Conservation (phyloP, 1,139 yeast species). For the Debaryomyces sp. region DNA sequence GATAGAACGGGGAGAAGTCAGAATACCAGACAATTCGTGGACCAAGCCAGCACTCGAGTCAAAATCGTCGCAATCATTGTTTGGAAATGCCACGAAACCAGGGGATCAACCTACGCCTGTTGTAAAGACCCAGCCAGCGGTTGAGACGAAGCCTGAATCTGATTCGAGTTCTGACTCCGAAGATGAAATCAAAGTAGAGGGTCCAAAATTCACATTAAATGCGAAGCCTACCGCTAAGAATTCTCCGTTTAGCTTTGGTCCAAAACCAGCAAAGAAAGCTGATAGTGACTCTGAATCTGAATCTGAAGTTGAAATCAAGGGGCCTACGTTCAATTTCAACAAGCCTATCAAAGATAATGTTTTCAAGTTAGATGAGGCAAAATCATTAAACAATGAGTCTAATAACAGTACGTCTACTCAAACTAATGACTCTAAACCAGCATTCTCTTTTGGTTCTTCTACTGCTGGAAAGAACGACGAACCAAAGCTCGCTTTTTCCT, state of each 20-base stretch:
- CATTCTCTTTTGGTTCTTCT: slow-evolving; percentile 16
- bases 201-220: slow-evolving; percentile 62
- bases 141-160: slow-evolving; percentile 3
- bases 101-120: not conserved
- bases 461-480: slow-evolving; percentile 7
- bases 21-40: not conserved
- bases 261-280: slow-evolving; percentile 41
- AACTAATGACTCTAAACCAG: slow-evolving; percentile 11
- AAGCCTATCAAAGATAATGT: slow-evolving; percentile 51
- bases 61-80: not conserved
- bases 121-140: slow-evolving; percentile 3
- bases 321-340: slow-evolving; percentile 62
- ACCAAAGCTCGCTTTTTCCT: slow-evolving; percentile 28
- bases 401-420: not conserved
- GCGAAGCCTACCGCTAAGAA: slow-evolving; percentile 57
- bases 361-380: slow-evolving; percentile 39
- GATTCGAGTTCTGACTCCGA: slow-evolving; percentile 30
- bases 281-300: slow-evolving; percentile 53
- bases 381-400: not conserved
- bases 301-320: slow-evolving; percentile 61
- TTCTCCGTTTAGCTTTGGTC: slow-evolving; percentile 60
- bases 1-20: slow-evolving; percentile 29
- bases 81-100: slow-evolving; percentile 9
- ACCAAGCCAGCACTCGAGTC: not conserved
- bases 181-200: slow-evolving; percentile 55